Evolutionary conservation across 2,329 filamentous ascomycete genomes (phyloP).

Genomic region (Aureobasidium subglaciale): DNA sequence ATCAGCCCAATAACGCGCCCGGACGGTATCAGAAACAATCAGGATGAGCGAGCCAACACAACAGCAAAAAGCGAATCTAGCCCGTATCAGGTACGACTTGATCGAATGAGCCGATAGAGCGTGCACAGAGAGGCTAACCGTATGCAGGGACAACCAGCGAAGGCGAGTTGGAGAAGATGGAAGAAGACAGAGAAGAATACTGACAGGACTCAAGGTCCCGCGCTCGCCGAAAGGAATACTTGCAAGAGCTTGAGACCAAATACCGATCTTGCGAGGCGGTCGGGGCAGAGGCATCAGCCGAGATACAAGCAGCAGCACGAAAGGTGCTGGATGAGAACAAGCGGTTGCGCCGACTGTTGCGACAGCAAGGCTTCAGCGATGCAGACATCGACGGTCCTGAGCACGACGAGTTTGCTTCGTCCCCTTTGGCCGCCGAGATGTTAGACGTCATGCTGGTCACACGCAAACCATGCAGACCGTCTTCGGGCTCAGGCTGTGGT

Average conservation of each 20-base stretch:
- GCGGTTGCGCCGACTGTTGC: conserved; percentile 53
- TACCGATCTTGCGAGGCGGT: conserved; percentile 56
- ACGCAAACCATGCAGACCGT: conserved; percentile 7
- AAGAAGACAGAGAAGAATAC: too few relatives aligned
- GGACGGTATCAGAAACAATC: neutral
- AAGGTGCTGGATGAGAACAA: conserved; percentile 64
- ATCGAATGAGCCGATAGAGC: neutral
- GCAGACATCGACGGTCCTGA: conserved; percentile 41
- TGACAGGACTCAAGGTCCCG: too few relatives aligned
- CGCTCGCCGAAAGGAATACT: conserved; percentile 65
- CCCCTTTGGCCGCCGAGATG: neutral
- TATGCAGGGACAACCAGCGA: conserved; percentile 67
- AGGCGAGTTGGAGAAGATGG: too few relatives aligned
- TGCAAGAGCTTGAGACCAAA: conserved; percentile 61
- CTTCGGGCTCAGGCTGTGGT: neutral
- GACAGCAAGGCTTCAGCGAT: conserved; percentile 50
- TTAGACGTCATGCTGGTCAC: conserved; percentile 16
- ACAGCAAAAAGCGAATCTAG: conserved; percentile 35
- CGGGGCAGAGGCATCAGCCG: conserved; percentile 61
- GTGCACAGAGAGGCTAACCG: conserved; percentile 18
- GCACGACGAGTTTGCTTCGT: conserved; percentile 13
- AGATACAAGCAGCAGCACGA: conserved; percentile 64
- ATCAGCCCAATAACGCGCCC: neutral
- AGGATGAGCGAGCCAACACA: conserved; percentile 4
- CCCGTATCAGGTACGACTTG: conserved; percentile 63